Percentiles rank a stretch among this genome's conserved stretches.
phyloP scores from a whole-genome alignment of 2,329 filamentous ascomycete species.

The Pseudogymnoascus verrucosus region DNA sequence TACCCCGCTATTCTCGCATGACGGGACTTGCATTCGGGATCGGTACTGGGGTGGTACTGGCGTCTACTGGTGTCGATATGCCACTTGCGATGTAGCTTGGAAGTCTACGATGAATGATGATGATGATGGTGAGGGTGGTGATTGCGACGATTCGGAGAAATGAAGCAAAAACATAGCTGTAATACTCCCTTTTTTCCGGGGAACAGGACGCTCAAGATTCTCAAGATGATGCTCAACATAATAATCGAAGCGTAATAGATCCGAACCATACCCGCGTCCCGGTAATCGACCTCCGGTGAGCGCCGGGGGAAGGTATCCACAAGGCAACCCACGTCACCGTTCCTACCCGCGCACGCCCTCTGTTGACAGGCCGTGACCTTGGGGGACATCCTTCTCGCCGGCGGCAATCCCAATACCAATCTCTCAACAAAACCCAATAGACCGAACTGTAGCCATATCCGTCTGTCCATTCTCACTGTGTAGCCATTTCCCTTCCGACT shows the following conservation, averaged over 20 bases:
- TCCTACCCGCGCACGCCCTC: background rate
- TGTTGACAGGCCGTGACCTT: constrained; percentile 6
- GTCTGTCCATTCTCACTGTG: background rate
- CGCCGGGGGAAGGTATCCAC: background rate
- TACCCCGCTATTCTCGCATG: constrained; percentile 1
- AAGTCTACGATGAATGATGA: background rate
- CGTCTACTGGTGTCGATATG: background rate
- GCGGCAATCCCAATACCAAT: background rate
- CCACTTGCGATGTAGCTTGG: background rate
- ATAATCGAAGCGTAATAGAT: background rate
- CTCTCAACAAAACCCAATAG: background rate
- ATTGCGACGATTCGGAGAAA: background rate
- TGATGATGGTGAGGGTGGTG: background rate
- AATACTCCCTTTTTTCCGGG: background rate
- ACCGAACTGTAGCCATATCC: constrained; percentile 1
- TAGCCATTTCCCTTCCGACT: background rate
- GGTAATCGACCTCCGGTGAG: background rate
- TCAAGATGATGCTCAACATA: background rate
- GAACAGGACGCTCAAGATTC: background rate
- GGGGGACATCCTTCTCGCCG: background rate
- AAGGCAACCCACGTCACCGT: background rate
- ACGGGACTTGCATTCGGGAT: background rate
- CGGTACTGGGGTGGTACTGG: constrained; percentile 7
- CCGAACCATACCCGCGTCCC: background rate
- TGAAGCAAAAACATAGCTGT: background rate